Percentiles rank a stretch among this genome's conserved stretches.
Evolutionary conservation across 768 basidiomycete genomes (phyloP).

Genomic region (Lactarius hengduanensis): DNA sequence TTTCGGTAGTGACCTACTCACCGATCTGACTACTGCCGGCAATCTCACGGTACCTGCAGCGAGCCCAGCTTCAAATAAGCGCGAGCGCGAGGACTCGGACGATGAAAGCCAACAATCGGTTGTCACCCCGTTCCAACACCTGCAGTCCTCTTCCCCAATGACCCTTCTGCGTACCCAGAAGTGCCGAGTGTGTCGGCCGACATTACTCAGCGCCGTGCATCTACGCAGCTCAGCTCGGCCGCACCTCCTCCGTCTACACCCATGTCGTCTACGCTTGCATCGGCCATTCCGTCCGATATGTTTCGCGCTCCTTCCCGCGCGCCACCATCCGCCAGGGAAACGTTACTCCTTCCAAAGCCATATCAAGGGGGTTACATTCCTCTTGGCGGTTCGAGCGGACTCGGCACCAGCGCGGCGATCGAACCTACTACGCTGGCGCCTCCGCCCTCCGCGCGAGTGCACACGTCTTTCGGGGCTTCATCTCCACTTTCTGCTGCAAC

Average conservation of each 20-base stretch:
- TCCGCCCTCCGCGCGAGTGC: too few relatives aligned
- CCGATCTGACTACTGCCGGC: constrained; percentile 18
- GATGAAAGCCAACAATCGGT: not conserved
- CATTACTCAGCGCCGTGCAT: too few relatives aligned
- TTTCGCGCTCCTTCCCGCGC: not conserved
- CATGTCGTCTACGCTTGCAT: not conserved
- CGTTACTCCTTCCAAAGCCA: constrained; percentile 1
- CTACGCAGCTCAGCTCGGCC: not conserved
- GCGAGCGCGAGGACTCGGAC: constrained; percentile 22
- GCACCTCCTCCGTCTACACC: not conserved
- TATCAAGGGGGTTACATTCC: constrained; percentile 14
- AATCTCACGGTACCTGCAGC: constrained; percentile 20
- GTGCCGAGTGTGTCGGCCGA: not conserved
- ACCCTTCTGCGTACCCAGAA: not conserved
- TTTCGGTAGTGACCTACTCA: constrained; percentile 21
- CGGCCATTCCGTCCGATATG: not conserved
- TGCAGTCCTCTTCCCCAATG: not conserved
- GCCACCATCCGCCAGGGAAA: too few relatives aligned
- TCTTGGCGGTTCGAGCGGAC: constrained; percentile 18
- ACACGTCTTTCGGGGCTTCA: constrained; percentile 1
- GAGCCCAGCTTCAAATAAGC: constrained; percentile 24
- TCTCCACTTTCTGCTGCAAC: not conserved
- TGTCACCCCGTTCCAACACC: not conserved
- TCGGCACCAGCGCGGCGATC: not conserved
- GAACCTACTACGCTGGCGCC: not conserved